phyloP scores from a whole-genome alignment of 305 asterid species.

The Fraxinus dipetala region DNA sequence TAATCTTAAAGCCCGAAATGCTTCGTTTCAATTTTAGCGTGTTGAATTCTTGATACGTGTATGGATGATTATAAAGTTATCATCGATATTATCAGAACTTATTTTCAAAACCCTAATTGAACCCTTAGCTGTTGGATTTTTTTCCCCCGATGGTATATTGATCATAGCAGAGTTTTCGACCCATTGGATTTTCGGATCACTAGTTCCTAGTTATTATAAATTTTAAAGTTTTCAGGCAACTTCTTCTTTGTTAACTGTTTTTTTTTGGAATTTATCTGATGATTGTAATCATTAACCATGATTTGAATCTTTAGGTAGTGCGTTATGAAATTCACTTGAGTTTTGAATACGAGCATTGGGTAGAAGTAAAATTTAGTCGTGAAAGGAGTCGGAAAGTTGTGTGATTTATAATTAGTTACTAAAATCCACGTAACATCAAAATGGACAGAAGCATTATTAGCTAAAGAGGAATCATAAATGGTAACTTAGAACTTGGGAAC shows the following conservation, averaged over 20 bases:
- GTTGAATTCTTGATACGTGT: neutral
- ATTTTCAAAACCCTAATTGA: conserved; percentile 70
- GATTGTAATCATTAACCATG: conserved; percentile 13
- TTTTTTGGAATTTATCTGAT: conserved; percentile 17
- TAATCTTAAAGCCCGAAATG: neutral
- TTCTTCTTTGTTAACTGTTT: neutral
- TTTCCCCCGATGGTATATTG: conserved; percentile 25
- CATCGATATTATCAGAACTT: neutral
- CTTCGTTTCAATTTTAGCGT: neutral
- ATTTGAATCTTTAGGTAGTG: conserved; percentile 28
- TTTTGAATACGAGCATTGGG: conserved; percentile 30
- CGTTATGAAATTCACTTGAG: conserved; percentile 22
- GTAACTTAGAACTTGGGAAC: neutral
- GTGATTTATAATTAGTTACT: conserved; percentile 17
- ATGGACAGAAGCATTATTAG: neutral
- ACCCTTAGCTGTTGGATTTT: conserved; percentile 43
- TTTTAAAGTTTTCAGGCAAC: conserved; percentile 35
- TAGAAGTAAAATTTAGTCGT: conserved; percentile 23
- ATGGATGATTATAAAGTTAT: neutral
- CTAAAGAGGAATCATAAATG: neutral
- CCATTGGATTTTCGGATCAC: conserved; percentile 51
- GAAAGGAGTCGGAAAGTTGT: conserved; percentile 18
- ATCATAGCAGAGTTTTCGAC: conserved; percentile 44
- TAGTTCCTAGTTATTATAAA: conserved; percentile 32
- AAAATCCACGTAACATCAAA: conserved; percentile 17